A percentile compares a stretch with the other conserved stretches of the same genome.
Evolutionary conservation across 2,329 filamentous ascomycete genomes (phyloP).

Genomic region (Dactylellina parvicollis): DNA sequence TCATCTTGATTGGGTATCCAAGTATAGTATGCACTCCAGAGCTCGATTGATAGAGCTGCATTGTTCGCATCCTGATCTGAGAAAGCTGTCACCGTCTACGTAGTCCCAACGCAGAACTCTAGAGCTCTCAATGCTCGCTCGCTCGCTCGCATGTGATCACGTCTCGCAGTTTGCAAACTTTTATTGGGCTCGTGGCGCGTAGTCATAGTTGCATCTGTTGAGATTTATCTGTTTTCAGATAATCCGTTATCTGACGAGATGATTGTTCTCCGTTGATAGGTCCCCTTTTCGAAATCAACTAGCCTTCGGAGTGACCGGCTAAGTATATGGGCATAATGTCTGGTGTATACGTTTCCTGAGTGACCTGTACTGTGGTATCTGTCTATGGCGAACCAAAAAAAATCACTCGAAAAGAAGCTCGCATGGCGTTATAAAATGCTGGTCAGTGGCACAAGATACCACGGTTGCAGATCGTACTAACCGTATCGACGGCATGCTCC

Average conservation of each 20-base stretch:
- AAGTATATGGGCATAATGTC: not conserved
- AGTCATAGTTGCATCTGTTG: slow-evolving; percentile 14
- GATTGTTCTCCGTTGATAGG: not conserved
- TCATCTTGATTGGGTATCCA: not conserved
- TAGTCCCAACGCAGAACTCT: not conserved
- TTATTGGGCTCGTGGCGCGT: slow-evolving; percentile 24
- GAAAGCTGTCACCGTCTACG: slow-evolving; percentile 14
- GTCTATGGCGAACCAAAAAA: not conserved
- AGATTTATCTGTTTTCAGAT: not conserved
- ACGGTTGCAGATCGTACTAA: not conserved
- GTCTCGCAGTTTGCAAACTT: not conserved
- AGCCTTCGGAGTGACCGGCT: slow-evolving; percentile 28
- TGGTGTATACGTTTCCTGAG: not conserved
- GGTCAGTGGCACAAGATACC: slow-evolving; percentile 1
- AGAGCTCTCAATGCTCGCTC: not conserved
- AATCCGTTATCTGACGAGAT: not conserved
- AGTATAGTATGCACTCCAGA: slow-evolving; percentile 1
- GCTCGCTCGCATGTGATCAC: not conserved
- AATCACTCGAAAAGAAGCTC: not conserved
- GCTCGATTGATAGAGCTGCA: slow-evolving; percentile 16
- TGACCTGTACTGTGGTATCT: not conserved
- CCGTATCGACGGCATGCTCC: not conserved
- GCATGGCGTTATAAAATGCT: slow-evolving; percentile 1
- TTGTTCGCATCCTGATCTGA: not conserved
- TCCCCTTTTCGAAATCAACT: slow-evolving; percentile 9